A percentile compares a stretch with the other conserved stretches of the same genome.
Conservation (phyloP, 768 basidiomycete genomes). For the Sarcodon sp. region DNA sequence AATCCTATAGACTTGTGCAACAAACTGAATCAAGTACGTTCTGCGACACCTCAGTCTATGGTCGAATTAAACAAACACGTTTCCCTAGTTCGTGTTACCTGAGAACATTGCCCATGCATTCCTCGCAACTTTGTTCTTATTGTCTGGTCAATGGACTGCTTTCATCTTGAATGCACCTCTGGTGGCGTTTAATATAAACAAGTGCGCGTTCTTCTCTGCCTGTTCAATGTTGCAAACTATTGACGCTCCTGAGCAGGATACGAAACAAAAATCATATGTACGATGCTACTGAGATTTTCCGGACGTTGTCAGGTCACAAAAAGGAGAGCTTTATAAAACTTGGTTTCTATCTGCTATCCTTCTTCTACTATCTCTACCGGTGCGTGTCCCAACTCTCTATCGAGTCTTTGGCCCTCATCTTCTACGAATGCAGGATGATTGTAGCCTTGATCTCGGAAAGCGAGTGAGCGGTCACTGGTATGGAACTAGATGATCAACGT, state of each 20-base stretch:
- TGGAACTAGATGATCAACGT: too few relatives aligned
- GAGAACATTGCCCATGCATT: conserved; percentile 94
- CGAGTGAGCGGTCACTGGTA: conserved; percentile 12
- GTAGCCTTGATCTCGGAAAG: conserved; percentile 36
- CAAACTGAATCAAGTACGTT: conserved; percentile 87
- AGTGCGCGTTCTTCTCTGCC: conserved; percentile 38
- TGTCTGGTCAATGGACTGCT: conserved; percentile 91
- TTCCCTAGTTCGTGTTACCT: conserved; percentile 80
- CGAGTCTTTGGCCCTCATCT: not conserved
- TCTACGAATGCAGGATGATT: conserved; percentile 27
- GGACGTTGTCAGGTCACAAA: conserved; percentile 87
- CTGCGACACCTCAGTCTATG: not conserved
- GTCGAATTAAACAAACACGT: too few relatives aligned
- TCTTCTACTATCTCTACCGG: conserved; percentile 90
- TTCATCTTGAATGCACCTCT: conserved; percentile 86
- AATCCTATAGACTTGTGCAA: conserved; percentile 99
- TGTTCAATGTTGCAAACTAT: not conserved
- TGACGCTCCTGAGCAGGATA: conserved; percentile 39
- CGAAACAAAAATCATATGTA: conserved; percentile 94
- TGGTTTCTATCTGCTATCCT: conserved; percentile 84
- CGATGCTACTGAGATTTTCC: conserved; percentile 98
- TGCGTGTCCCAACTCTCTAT: conserved; percentile 22
- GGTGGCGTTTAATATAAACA: conserved; percentile 85
- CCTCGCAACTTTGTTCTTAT: conserved; percentile 82
- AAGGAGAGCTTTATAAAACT: conserved; percentile 94